phyloP scores from a whole-genome alignment of 2,329 filamentous ascomycete genomes.

The Talaromyces verruculosus region DNA sequence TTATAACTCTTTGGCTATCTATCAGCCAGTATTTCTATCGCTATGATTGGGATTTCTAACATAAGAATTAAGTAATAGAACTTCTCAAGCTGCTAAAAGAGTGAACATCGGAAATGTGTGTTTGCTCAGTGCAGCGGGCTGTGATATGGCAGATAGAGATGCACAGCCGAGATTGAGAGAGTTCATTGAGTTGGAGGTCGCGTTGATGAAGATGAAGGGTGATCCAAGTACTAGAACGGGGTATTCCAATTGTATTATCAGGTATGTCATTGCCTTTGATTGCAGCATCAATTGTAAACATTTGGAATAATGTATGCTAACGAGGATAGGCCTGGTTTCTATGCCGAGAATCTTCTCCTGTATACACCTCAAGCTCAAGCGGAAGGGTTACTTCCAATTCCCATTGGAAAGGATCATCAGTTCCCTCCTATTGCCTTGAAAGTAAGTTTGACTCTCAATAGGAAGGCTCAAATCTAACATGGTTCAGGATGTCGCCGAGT shows the following conservation, averaged over 20 bases:
- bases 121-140: slow-evolving; percentile 52
- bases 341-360: slow-evolving; percentile 53
- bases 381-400: slow-evolving; percentile 49
- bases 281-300: background rate
- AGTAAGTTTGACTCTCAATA: slow-evolving; percentile 30
- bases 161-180: slow-evolving; percentile 53
- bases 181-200: slow-evolving; percentile 53
- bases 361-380: slow-evolving; percentile 50
- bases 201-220: slow-evolving; percentile 48
- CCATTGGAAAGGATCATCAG: slow-evolving; percentile 51
- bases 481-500: slow-evolving; percentile 48
- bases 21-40: no score
- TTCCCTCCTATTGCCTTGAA: slow-evolving; percentile 53
- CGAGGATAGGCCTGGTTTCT: slow-evolving; percentile 49
- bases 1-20: no score
- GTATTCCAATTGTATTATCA: slow-evolving; percentile 49
- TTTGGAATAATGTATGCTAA: background rate
- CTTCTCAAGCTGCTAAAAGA: slow-evolving; percentile 49
- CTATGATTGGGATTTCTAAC: no score
- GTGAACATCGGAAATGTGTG: slow-evolving; percentile 49
- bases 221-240: slow-evolving; percentile 42
- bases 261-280: slow-evolving; percentile 33
- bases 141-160: slow-evolving; percentile 51
- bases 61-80: no score
- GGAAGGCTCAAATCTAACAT: background rate